Percentiles rank a stretch among this genome's conserved stretches.
Conservation (phyloP, 768 basidiomycete genomes). For the Mycena haematopus region DNA sequence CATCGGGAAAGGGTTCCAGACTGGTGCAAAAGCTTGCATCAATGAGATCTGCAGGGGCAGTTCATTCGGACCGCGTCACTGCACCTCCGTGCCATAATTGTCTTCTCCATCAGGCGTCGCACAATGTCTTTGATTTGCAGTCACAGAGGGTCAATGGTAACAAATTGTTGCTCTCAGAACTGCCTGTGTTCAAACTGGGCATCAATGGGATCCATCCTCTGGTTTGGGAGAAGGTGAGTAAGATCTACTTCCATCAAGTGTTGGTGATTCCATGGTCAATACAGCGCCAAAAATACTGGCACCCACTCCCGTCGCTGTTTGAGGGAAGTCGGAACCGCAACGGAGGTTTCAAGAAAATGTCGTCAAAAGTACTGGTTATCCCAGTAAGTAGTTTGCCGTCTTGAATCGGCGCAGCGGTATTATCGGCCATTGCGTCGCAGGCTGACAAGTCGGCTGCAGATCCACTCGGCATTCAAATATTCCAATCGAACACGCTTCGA, state of each 20-base stretch:
- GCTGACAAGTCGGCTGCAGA: conserved; percentile 6
- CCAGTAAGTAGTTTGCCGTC: conserved; percentile 11
- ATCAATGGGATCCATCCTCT: conserved; percentile 14
- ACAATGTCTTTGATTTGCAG: conserved; percentile 11
- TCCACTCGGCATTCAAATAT: conserved; percentile 1
- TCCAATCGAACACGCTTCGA: background rate
- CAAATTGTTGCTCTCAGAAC: background rate
- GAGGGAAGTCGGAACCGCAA: conserved; percentile 10
- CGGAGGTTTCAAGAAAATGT: conserved; percentile 16
- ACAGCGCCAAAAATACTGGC: conserved; percentile 3
- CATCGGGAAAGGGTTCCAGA: no score
- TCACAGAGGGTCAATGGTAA: conserved; percentile 2
- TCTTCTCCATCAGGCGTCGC: conserved; percentile 16
- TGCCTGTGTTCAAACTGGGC: conserved; percentile 1
- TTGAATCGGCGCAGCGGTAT: conserved; percentile 16
- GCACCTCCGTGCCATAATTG: background rate
- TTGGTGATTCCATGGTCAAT: background rate
- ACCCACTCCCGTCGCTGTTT: background rate
- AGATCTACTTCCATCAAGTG: background rate
- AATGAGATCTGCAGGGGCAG: conserved; percentile 5
- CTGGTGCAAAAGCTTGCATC: background rate
- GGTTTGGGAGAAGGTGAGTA: conserved; percentile 1
- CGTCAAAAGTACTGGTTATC: conserved; percentile 10
- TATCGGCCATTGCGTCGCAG: background rate
- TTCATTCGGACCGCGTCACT: conserved; percentile 4